Base-by-base conservation (phyloP, 2,329 filamentous ascomycete genomes). In the Apiospora pterosperma region DNA sequence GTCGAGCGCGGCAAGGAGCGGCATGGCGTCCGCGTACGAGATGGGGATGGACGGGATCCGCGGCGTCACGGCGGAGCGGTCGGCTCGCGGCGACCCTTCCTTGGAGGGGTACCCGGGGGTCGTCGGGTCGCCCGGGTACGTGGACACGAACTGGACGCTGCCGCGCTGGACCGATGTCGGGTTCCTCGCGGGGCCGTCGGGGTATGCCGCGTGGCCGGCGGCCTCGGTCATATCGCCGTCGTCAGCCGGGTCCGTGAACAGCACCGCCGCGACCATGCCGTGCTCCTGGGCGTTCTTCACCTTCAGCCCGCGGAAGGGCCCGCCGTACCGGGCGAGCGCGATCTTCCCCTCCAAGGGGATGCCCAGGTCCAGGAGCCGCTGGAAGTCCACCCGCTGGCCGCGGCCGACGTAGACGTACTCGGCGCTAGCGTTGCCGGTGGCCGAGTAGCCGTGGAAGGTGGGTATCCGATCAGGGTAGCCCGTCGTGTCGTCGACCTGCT, bases 371-470 rank as follows among this genome's bases (percentile, higher is more conserved):
- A 87, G 76, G 11, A 96, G 79, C 61, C 92, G 89, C 65, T 93
- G 86, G 66, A 89, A 96, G 71, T 96, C 92, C 25, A 83, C 78
- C 69, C 87, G 91, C 1, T 89, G 91, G 21, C 92, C 92, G 65
- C 90, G 92, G 74, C 94, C 94, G 63, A 87, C 89, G 72, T 89
- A 96, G 19, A 94, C 88, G 68, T 89, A 94, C 67, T 87, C 86
- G 0, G 88, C 91, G 0, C 90, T 92, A 16, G 91, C 91, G 73
- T 92, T 92, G 0, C 92, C 92, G 38, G 81, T 90, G 0, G 92
- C 92, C 1, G 91, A 93, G 74, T 96, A 96, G 12, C 92, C 92
- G 69, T 96, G 90, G 77, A 95, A 96, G 0, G 89, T 92, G 6
- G 92, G 92, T 25, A 94, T 84, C 34, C 90, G 82, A 67, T 92